Evolutionary conservation across 1,139 yeast genomes (phyloP), one percentile per base, ranked within the genome.

Genomic region (Debaryomyces sp.): DNA sequence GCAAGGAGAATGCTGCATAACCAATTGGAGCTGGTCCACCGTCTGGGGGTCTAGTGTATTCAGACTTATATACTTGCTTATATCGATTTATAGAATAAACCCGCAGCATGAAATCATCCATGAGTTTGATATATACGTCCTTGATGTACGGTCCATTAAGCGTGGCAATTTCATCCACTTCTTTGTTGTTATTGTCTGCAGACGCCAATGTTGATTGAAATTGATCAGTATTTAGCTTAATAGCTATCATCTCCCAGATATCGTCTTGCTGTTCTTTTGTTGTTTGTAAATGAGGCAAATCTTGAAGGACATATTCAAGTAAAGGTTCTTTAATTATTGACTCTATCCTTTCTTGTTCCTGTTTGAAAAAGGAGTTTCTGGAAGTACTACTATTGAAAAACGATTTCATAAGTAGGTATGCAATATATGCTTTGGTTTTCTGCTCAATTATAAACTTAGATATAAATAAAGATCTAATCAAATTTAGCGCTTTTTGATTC

Each of bases 221-320:
- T 34, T 57, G 59, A 32, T 48, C 48, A 41, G 59, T 64, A 50
- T 65, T 64, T 41, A 71, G 56, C 47, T 67, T 63, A 23, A 71
- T 70, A 6, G 77, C 74, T 10, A 71, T 60, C 7, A 68, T 54
- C 54, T 71, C 77, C 77, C 77, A 71, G 1, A 58, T 49, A 50
- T 68, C 69, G 45, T 68, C 68, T 48, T 62, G 64, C 34, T 59
- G 61, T 36, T 57, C 55, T 12, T 47, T 45, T 1, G 64, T 61
- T 12, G 59, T 49, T 53, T 70, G 76, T 22, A 70, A 57, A 54
- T 71, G 76, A 4, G 77, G 77, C 34, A 71, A 56, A 32, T 64
- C 57, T 37, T 59, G 63, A 6, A 71, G 54, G 0, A 70, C 72
- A 24, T 62, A 57, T 44, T 68, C 70, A 7, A 71, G 56, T 29